A percentile compares a stretch with the other conserved stretches of the same genome.
These are phyloP conservation scores for Beauveria australis DNA, from an alignment of 2,329 filamentous ascomycete genomes.

Conservation along the genomic window DNA sequence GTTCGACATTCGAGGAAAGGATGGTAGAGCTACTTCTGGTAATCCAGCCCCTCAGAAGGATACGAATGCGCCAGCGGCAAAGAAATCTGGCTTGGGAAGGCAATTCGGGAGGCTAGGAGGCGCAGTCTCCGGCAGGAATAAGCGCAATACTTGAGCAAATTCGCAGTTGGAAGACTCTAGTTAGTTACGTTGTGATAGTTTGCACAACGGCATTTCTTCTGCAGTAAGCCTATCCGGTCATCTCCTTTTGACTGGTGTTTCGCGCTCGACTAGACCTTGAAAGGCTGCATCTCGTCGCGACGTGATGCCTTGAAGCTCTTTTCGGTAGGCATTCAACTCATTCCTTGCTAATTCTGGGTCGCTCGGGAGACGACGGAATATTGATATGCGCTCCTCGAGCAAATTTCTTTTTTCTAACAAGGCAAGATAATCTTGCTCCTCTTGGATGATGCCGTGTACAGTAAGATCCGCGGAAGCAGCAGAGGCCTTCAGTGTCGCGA, in stretches of 20 bases:
- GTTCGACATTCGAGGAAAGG: conserved; percentile 33
- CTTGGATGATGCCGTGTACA: conserved; percentile 48
- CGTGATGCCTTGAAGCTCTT: conserved; percentile 53
- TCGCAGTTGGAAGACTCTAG: not conserved
- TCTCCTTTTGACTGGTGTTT: conserved; percentile 41
- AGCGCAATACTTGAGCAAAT: conserved; percentile 31
- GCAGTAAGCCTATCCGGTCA: conserved; percentile 11
- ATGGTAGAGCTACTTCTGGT: conserved; percentile 22
- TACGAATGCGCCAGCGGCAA: conserved; percentile 36
- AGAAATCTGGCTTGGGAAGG: conserved; percentile 56
- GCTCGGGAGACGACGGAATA: conserved; percentile 65
- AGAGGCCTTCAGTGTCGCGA: conserved; percentile 36
- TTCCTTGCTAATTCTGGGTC: conserved; percentile 59
- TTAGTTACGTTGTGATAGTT: not conserved
- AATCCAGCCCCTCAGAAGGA: conserved; percentile 44
- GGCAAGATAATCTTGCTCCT: conserved; percentile 50
- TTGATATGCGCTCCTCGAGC: conserved; percentile 53
- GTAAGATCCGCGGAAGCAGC: conserved; percentile 33
- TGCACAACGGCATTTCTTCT: not conserved
- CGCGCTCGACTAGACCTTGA: conserved; percentile 59
- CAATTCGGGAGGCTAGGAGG: conserved; percentile 64
- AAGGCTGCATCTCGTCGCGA: conserved; percentile 64
- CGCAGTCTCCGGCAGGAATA: conserved; percentile 58
- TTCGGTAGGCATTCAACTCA: conserved; percentile 61
- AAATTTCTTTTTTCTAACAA: conserved; percentile 50